Evolutionary conservation across 164 flowering plant species (phyloP).

Genomic region (Macadamia integrifolia): DNA sequence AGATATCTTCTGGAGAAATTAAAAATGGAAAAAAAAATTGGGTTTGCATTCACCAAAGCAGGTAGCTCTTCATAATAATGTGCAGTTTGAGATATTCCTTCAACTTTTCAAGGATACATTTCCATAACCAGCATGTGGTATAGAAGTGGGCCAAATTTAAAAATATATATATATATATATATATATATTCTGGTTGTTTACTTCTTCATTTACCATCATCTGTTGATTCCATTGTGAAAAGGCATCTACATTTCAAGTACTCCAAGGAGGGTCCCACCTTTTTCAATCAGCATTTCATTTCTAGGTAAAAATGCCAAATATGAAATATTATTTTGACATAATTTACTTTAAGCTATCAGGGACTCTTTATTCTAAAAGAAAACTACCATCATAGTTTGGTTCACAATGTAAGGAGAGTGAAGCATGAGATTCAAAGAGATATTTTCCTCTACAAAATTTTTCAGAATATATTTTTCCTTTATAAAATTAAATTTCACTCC

Average conservation of each 20-base stretch:
- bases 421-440: too few relatives aligned
- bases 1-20: too few relatives aligned
- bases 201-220: too few relatives aligned
- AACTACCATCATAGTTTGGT: not conserved
- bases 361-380: not conserved
- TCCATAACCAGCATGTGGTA: not conserved
- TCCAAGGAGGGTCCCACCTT: not conserved
- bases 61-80: not conserved
- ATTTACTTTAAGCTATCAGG: too few relatives aligned
- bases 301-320: too few relatives aligned
- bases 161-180: too few relatives aligned
- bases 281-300: not conserved
- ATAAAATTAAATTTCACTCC: not conserved
- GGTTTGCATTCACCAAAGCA: not conserved
- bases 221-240: not conserved
- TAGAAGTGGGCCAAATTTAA: too few relatives aligned
- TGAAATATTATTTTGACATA: too few relatives aligned
- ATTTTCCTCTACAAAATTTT: too few relatives aligned
- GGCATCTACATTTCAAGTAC: not conserved
- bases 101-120: not conserved
- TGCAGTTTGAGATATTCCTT: not conserved
- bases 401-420: not conserved
- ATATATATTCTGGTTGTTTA: too few relatives aligned
- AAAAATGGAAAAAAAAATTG: too few relatives aligned
- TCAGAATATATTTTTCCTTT: not conserved